Evolutionary conservation across 352 stramenopile species (phyloP).

Genomic region (Phytophthora multivora): DNA sequence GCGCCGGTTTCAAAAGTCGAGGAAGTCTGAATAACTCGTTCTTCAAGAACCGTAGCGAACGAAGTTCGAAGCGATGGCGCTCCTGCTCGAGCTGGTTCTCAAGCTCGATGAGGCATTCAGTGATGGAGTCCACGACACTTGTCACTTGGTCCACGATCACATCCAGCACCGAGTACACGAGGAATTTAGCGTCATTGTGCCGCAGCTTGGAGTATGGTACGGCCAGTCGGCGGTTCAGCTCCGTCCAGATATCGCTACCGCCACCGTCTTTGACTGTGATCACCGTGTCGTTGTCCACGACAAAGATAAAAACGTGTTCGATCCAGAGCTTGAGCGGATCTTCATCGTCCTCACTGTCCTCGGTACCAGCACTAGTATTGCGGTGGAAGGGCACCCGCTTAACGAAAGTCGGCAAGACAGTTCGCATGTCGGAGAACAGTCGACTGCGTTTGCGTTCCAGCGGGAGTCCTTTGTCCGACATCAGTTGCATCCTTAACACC

Average conservation of each 20-base stretch:
- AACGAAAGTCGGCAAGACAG: conserved; percentile 45
- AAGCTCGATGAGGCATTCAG: conserved; percentile 77
- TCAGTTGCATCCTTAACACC: conserved; percentile 73
- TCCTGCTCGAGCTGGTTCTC: conserved; percentile 71
- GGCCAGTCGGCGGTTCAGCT: conserved; percentile 72
- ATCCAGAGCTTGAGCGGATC: conserved; percentile 81
- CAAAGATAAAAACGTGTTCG: conserved; percentile 85
- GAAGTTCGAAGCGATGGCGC: conserved; percentile 81
- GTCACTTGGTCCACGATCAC: conserved; percentile 88
- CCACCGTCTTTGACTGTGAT: conserved; percentile 85
- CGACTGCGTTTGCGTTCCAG: conserved; percentile 43
- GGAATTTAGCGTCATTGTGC: conserved; percentile 88
- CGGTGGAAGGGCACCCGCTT: conserved; percentile 37
- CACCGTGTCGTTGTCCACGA: conserved; percentile 82
- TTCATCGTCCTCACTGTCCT: conserved; percentile 45
- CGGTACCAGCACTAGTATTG: conserved; percentile 19
- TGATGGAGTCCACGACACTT: conserved; percentile 75
- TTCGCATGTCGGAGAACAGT: conserved; percentile 13
- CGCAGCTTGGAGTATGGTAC: conserved; percentile 90
- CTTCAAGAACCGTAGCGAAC: conserved; percentile 66
- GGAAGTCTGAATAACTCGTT: conserved; percentile 83
- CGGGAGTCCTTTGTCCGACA: conserved; percentile 41
- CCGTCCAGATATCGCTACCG: conserved; percentile 70
- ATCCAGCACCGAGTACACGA: conserved; percentile 88
- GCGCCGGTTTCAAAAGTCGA: conserved; percentile 76